A percentile compares a stretch with the other conserved stretches of the same genome.
These are phyloP conservation scores for Stentor coeruleus DNA, from an alignment of 73 alveolate species.

Conservation along the genomic window DNA sequence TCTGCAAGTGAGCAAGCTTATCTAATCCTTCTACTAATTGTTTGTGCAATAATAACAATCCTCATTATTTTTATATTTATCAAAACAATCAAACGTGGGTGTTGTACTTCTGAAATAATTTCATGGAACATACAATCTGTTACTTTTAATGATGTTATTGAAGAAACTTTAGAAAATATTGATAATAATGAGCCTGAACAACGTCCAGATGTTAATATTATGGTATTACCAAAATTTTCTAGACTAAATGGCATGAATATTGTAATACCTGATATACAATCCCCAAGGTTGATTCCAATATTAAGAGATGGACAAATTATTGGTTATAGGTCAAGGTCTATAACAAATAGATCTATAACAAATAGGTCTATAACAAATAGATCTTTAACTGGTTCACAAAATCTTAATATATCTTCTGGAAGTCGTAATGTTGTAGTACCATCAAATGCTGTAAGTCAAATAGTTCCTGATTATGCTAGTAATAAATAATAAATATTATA, in stretches of 20 bases:
- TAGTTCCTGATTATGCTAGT: no score
- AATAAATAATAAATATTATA: no score
- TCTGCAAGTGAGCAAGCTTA: background rate
- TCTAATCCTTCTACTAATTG: background rate
- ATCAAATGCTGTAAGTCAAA: no score
- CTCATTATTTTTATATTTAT: background rate
- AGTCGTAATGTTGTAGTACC: no score
- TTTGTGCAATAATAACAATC: background rate
- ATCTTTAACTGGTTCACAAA: no score
- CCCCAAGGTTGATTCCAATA: slow-evolving; percentile 1
- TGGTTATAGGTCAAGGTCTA: background rate
- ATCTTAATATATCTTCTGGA: no score
- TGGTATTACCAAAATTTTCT: background rate
- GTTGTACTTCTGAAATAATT: background rate
- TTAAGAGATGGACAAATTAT: background rate
- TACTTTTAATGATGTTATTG: background rate
- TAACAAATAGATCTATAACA: background rate
- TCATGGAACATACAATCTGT: background rate
- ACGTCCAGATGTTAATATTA: background rate
- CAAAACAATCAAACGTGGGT: background rate
- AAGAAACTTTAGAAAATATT: background rate
- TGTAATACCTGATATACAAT: background rate
- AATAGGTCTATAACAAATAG: no score
- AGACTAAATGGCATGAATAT: background rate
- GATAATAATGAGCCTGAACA: background rate